These are phyloP conservation scores for Sporothrix phasma DNA, from an alignment of 2,329 filamentous ascomycete genomes.

Conservation along the genomic window DNA sequence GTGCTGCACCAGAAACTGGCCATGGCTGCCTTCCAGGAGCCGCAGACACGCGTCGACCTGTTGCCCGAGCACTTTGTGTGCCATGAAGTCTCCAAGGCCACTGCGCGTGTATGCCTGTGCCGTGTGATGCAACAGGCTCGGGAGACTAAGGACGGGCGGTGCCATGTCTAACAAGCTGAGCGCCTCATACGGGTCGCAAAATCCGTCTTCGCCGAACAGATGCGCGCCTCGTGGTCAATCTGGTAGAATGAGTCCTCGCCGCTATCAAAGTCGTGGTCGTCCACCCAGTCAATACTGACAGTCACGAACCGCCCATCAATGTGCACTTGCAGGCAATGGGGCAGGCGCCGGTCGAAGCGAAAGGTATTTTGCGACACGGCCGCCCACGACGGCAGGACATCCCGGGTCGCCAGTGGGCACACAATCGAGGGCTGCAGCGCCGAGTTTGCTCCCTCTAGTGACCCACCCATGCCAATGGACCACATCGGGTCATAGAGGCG, in stretches of 20 bases:
- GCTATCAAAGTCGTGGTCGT: slow-evolving; percentile 12
- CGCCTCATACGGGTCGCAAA: neutral
- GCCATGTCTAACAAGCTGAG: neutral
- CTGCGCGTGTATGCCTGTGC: neutral
- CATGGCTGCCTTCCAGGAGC: neutral
- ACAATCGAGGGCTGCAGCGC: slow-evolving; percentile 24
- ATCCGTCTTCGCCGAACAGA: neutral
- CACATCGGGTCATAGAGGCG: neutral
- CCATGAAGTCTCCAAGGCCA: neutral
- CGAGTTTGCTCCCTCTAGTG: neutral
- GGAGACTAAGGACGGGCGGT: neutral
- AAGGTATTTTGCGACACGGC: slow-evolving; percentile 25
- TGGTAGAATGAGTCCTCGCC: neutral
- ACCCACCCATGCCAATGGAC: neutral
- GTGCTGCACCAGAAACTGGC: neutral
- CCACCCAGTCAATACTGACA: slow-evolving; percentile 31
- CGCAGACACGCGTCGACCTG: neutral
- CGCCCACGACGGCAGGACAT: slow-evolving; percentile 35
- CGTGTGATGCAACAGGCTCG: neutral
- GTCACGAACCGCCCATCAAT: slow-evolving; percentile 24
- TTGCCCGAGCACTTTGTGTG: neutral
- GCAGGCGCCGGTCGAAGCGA: slow-evolving; percentile 23
- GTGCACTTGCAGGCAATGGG: slow-evolving; percentile 28
- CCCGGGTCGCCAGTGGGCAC: slow-evolving; percentile 29
- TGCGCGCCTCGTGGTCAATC: neutral